phyloP scores from a whole-genome alignment of 225 moss, liverwort and hornwort species.

The Thuidium tamariscinum region DNA sequence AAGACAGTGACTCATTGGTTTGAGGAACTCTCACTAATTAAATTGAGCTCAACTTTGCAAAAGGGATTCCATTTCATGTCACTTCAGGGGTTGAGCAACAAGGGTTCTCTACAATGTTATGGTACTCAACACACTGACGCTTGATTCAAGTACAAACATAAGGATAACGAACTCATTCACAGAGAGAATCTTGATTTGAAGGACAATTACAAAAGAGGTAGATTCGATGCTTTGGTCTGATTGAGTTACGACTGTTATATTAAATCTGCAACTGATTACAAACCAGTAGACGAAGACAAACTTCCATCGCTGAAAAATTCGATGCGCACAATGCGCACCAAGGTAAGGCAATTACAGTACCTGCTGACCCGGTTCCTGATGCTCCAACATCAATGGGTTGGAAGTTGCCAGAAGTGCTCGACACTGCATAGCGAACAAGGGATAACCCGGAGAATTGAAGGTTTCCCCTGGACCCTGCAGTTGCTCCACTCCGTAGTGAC shows the following conservation, averaged over 20 bases:
- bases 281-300: neutral
- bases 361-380: neutral
- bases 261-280: neutral
- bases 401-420: constrained; percentile 11
- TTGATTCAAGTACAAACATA: neutral
- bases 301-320: neutral
- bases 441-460: neutral
- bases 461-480: neutral
- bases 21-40: neutral
- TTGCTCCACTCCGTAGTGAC: neutral
- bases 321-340: neutral
- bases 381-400: neutral
- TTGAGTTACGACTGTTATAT: neutral
- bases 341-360: neutral
- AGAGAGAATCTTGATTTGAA: neutral
- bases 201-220: neutral
- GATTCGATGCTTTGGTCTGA: neutral
- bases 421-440: neutral
- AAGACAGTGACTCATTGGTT: neutral
- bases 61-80: neutral
- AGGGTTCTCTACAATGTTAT: neutral
- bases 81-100: neutral
- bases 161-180: neutral
- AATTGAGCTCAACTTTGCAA: neutral
- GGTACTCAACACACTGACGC: no score